Evolutionary conservation across 352 stramenopile genomes (phyloP).

Genomic region (Phytophthora podocarpi): DNA sequence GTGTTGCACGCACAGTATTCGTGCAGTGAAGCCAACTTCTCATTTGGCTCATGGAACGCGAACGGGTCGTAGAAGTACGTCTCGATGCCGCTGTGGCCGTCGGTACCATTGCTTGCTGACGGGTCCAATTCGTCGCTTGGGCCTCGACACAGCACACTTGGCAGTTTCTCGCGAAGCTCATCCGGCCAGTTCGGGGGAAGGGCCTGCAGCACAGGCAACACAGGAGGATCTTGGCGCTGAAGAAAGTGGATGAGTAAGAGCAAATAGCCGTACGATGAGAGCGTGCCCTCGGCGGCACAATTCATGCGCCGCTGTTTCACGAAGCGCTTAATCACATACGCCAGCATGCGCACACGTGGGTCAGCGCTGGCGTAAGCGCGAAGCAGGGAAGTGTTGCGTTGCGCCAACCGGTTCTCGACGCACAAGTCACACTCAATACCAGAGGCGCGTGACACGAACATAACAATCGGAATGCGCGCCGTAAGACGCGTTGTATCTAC

Average conservation of each 20-base stretch:
- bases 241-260: conserved; percentile 88
- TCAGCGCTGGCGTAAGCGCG: conserved; percentile 91
- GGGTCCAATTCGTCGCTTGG: conserved; percentile 51
- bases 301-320: conserved; percentile 87
- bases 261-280: conserved; percentile 87
- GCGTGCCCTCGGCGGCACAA: conserved; percentile 75
- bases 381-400: conserved; percentile 97
- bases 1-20: conserved; percentile 55
- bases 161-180: conserved; percentile 39
- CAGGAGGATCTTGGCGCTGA: conserved; percentile 68
- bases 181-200: conserved; percentile 62
- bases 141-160: conserved; percentile 56
- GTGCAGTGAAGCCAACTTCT: conserved; percentile 49
- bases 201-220: conserved; percentile 78
- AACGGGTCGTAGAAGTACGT: conserved; percentile 89
- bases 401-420: conserved; percentile 96
- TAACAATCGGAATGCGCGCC: conserved; percentile 97
- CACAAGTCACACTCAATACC: conserved; percentile 83
- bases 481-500: conserved; percentile 88
- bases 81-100: conserved; percentile 49
- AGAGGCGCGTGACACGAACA: conserved; percentile 91
- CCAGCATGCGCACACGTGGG: conserved; percentile 71
- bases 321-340: conserved; percentile 86
- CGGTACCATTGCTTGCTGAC: conserved; percentile 17
- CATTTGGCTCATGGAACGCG: conserved; percentile 49